These are phyloP conservation scores for Chrysanthemum lavandulifolium DNA, from an alignment of 129 eudicot genomes.

Conservation along the genomic window DNA sequence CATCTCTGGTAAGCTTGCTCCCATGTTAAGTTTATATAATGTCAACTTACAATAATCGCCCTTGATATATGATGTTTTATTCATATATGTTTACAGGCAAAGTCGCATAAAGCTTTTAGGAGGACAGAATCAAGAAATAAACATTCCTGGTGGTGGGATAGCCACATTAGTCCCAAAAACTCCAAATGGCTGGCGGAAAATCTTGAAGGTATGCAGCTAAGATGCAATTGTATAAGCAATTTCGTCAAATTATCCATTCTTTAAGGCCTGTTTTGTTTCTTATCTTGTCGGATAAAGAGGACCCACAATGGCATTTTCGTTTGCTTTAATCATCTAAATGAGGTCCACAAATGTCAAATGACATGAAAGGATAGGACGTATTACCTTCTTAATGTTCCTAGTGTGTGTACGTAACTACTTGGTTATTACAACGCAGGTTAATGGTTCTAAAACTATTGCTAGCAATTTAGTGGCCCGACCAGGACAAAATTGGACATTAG, in stretches of 20 bases:
- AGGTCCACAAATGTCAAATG: neutral
- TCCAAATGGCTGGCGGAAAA: conserved; percentile 94
- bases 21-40: neutral
- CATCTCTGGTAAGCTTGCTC: conserved; percentile 41
- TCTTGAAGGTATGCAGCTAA: conserved; percentile 63
- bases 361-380: no score
- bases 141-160: conserved; percentile 99
- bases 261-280: conserved; percentile 2
- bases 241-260: neutral
- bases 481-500: no score
- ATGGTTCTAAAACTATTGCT: no score
- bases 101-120: conserved; percentile 49
- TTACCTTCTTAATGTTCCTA: no score
- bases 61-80: neutral
- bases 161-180: conserved; percentile 83
- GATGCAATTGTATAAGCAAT: neutral
- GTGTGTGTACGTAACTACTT: no score
- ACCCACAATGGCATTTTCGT: neutral
- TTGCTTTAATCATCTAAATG: neutral
- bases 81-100: conserved; percentile 37
- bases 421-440: no score
- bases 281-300: neutral
- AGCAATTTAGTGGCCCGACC: no score
- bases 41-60: neutral
- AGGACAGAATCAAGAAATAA: conserved; percentile 70